Percentiles rank a stretch among this genome's conserved stretches.
Conservation (phyloP, 305 asterid genomes). For the Fraxinus paxiana region DNA sequence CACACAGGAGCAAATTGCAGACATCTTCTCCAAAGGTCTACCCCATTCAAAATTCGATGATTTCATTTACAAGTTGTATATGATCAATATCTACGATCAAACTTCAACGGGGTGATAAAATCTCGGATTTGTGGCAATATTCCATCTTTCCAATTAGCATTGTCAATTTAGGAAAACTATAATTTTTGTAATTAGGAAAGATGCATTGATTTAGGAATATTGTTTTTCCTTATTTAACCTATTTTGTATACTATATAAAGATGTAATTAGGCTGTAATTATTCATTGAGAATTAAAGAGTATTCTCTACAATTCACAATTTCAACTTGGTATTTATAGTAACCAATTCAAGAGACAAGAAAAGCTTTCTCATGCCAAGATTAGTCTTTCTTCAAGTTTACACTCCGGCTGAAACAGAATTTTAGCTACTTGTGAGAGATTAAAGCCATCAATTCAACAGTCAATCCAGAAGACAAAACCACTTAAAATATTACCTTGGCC, state of each 20-base stretch:
- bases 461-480: conserved; percentile 4
- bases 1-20: neutral
- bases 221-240: neutral
- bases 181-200: neutral
- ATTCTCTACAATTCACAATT: neutral
- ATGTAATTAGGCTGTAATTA: neutral
- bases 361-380: neutral
- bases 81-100: neutral
- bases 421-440: neutral
- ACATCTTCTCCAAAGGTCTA: neutral
- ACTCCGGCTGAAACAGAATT: neutral
- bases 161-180: neutral
- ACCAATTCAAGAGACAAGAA: neutral
- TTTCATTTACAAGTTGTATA: neutral
- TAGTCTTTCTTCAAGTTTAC: neutral
- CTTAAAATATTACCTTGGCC: conserved; percentile 53
- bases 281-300: neutral
- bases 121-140: neutral
- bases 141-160: neutral
- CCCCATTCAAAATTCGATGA: neutral
- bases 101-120: neutral
- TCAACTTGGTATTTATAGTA: neutral
- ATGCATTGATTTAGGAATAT: neutral
- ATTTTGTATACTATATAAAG: neutral
- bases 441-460: neutral